Percentiles rank a stretch among this genome's conserved stretches.
These are phyloP conservation scores for Exsudoporus frostii DNA, from an alignment of 768 basidiomycete species.

Conservation along the genomic window DNA sequence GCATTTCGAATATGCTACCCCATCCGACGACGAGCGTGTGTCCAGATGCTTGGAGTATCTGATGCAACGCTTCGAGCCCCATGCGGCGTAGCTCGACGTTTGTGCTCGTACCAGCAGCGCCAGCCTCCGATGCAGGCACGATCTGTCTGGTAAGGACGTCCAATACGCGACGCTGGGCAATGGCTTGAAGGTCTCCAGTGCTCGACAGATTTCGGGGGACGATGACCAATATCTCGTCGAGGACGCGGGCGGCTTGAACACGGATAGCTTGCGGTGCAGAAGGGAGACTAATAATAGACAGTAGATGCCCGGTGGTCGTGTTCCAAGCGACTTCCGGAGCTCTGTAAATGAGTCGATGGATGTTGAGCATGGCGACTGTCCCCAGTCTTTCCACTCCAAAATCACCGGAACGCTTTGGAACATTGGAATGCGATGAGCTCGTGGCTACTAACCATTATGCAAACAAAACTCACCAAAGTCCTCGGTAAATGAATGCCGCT, in stretches of 20 bases:
- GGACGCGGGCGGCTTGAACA: conserved; percentile 81
- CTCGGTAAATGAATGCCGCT: conserved; percentile 87
- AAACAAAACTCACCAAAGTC: conserved; percentile 55
- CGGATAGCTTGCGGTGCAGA: conserved; percentile 76
- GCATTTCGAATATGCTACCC: conserved; percentile 90
- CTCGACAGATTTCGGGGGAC: conserved; percentile 70
- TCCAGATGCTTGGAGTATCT: conserved; percentile 87
- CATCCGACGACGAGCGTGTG: conserved; percentile 92
- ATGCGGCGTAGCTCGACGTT: conserved; percentile 79
- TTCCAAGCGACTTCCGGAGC: conserved; percentile 84
- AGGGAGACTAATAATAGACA: conserved; percentile 68
- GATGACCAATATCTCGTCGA: conserved; percentile 78
- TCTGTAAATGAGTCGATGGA: conserved; percentile 83
- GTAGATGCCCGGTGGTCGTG: conserved; percentile 72
- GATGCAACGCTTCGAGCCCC: conserved; percentile 86
- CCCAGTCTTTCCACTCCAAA: conserved; percentile 91
- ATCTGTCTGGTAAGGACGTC: conserved; percentile 82
- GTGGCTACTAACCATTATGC: neutral
- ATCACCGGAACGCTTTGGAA: conserved; percentile 76
- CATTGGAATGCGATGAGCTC: neutral
- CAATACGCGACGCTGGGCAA: conserved; percentile 81
- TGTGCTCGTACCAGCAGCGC: conserved; percentile 43
- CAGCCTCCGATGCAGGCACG: conserved; percentile 39
- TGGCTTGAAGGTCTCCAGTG: conserved; percentile 58
- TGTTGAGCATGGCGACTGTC: conserved; percentile 74